These are phyloP conservation scores for Suhomyces tanzawaensis DNA, from an alignment of 805 yeast species.

Conservation along the genomic window DNA sequence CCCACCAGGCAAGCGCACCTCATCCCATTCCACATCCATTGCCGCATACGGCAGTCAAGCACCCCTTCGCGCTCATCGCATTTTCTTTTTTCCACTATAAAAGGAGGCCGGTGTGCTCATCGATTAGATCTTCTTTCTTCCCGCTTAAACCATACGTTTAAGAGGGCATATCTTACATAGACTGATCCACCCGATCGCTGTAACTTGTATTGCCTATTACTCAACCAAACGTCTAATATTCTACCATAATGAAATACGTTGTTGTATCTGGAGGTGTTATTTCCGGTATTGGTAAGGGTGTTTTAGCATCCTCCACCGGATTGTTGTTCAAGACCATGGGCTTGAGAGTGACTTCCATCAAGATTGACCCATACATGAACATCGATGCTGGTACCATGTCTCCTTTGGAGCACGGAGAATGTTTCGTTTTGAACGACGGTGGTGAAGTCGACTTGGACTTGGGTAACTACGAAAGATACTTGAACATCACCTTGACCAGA, in stretches of 20 bases:
- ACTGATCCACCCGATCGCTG: conserved; percentile 2
- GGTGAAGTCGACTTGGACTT: conserved; percentile 98
- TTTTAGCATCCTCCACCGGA: conserved; percentile 95
- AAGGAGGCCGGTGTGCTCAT: neutral
- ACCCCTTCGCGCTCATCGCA: conserved; percentile 10
- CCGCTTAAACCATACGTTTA: conserved; percentile 44
- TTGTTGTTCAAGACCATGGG: conserved; percentile 91
- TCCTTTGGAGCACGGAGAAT: conserved; percentile 98
- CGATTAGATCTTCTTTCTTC: conserved; percentile 30
- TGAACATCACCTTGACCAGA: conserved; percentile 86
- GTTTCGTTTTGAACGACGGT: conserved; percentile 96
- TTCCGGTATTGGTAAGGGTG: conserved; percentile 99
- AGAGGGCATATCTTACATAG: conserved; percentile 36
- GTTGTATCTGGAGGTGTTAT: conserved; percentile 99
- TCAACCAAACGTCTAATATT: neutral
- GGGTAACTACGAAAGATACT: conserved; percentile 96
- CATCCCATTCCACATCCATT: neutral
- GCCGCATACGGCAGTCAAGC: conserved; percentile 20
- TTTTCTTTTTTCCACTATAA: conserved; percentile 10
- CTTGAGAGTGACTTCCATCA: conserved; percentile 91
- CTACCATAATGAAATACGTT: conserved; percentile 84
- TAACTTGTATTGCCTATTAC: conserved; percentile 4
- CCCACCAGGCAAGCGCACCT: conserved; percentile 2
- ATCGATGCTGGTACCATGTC: conserved; percentile 99
- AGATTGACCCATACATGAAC: conserved; percentile 98